Evolutionary conservation across 2,329 filamentous ascomycete genomes (phyloP).

Genomic region (Aspergillus felis): DNA sequence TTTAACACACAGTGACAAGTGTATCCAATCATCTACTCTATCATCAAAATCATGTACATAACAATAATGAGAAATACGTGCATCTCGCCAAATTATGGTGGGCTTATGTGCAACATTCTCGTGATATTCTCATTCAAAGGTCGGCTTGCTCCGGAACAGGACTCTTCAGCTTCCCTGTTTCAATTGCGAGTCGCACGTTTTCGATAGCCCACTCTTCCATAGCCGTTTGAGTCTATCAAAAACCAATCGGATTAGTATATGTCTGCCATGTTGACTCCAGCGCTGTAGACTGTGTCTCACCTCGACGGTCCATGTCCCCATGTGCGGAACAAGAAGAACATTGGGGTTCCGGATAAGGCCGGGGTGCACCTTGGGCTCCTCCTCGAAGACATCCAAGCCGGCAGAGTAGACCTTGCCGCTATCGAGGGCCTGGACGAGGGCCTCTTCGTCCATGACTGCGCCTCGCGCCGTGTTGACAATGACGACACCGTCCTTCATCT

Average conservation of each 20-base stretch:
- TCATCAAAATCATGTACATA: slow-evolving; percentile 7
- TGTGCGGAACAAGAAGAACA: slow-evolving; percentile 75
- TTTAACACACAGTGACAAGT: background rate
- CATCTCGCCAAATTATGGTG: background rate
- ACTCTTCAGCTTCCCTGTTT: slow-evolving; percentile 60
- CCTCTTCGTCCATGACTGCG: slow-evolving; percentile 76
- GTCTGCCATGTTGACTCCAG: background rate
- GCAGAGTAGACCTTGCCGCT: slow-evolving; percentile 65
- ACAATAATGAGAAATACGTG: background rate
- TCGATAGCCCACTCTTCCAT: slow-evolving; percentile 74
- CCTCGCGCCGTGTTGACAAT: slow-evolving; percentile 81
- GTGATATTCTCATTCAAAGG: slow-evolving; percentile 22
- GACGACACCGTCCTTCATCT: slow-evolving; percentile 74
- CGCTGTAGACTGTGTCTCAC: slow-evolving; percentile 19
- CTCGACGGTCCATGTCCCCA: slow-evolving; percentile 79
- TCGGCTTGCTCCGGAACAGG: slow-evolving; percentile 69
- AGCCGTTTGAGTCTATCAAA: slow-evolving; percentile 46
- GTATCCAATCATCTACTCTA: slow-evolving; percentile 4
- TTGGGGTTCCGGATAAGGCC: slow-evolving; percentile 66
- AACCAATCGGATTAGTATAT: background rate
- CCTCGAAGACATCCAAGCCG: slow-evolving; percentile 78
- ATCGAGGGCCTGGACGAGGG: slow-evolving; percentile 69
- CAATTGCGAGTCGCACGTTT: slow-evolving; percentile 63
- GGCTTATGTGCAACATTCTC: background rate
- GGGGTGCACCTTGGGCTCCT: slow-evolving; percentile 72